Conservation (phyloP, 106 monocot genomes). For the Allium fistulosum region DNA sequence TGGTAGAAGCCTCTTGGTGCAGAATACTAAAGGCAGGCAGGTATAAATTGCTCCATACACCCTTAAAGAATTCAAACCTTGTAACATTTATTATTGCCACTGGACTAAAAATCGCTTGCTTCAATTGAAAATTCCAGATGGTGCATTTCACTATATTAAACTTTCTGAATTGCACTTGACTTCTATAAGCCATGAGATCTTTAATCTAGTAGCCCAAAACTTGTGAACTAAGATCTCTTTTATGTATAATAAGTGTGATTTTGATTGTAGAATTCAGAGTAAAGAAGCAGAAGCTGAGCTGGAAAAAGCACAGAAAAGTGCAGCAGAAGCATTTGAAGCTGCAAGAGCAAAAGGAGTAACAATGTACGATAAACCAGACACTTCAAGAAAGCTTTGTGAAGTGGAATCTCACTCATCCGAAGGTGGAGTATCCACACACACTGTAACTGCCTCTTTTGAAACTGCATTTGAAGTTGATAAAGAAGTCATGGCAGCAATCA, state of each 20-base stretch:
- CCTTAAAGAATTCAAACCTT: too few species aligned
- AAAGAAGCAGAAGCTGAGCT: constrained; percentile 60
- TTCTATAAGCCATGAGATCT: too few species aligned
- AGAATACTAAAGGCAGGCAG: constrained; percentile 81
- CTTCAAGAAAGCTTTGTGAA: constrained; percentile 32
- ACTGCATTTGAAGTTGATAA: constrained; percentile 83
- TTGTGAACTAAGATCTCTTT: too few species aligned
- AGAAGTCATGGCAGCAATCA: constrained; percentile 75
- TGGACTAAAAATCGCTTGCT: too few species aligned
- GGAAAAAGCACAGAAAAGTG: constrained; percentile 47
- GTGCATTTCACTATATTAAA: too few species aligned
- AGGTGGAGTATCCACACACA: constrained; percentile 52
- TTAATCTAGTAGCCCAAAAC: too few species aligned
- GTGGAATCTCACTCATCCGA: constrained; percentile 29
- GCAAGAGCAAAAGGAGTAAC: constrained; percentile 65
- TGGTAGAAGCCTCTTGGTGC: constrained; percentile 96
- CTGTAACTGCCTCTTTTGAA: constrained; percentile 70
- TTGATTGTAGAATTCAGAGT: constrained; percentile 44
- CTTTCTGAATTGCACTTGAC: too few species aligned
- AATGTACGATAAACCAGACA: constrained; percentile 76
- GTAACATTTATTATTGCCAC: too few species aligned
- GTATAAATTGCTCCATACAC: constrained; percentile 11
- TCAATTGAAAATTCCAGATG: too few species aligned
- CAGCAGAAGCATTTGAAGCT: constrained; percentile 62
- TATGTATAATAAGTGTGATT: neutral